Conservation (phyloP, 2,329 filamentous ascomycete genomes). For the Penicillium palitans region DNA sequence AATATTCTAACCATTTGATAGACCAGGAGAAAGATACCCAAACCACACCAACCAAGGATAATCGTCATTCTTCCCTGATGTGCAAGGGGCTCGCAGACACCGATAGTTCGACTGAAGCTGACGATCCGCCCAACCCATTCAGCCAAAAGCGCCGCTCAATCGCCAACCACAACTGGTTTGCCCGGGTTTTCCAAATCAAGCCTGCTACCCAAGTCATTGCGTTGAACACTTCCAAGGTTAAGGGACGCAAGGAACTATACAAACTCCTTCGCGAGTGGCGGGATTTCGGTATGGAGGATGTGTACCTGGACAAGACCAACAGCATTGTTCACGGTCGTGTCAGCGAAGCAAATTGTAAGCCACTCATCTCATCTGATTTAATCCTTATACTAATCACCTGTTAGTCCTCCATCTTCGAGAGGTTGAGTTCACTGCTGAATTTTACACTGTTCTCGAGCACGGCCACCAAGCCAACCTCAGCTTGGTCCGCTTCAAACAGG, state of each 20-base stretch:
- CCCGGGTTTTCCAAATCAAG: slow-evolving; percentile 84
- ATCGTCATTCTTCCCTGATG: slow-evolving; percentile 6
- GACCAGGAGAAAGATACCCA: slow-evolving; percentile 4
- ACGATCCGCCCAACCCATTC: slow-evolving; percentile 16
- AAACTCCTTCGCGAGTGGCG: slow-evolving; percentile 77
- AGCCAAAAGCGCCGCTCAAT: slow-evolving; percentile 17
- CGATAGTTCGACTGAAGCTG: slow-evolving; percentile 20
- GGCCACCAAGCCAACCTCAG: slow-evolving; percentile 73
- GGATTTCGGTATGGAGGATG: slow-evolving; percentile 74
- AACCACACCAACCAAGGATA: slow-evolving; percentile 8
- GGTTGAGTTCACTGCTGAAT: slow-evolving; percentile 81
- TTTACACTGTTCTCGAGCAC: slow-evolving; percentile 87
- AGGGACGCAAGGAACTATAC: slow-evolving; percentile 74
- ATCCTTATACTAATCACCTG: slow-evolving; percentile 21
- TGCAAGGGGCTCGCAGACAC: slow-evolving; percentile 19
- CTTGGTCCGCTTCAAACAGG: slow-evolving; percentile 83
- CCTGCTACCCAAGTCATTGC: slow-evolving; percentile 75
- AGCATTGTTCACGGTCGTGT: slow-evolving; percentile 80
- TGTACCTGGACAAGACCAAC: slow-evolving; percentile 74
- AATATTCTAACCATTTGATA: slow-evolving; percentile 3
- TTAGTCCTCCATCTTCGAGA: slow-evolving; percentile 78
- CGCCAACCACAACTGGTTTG: slow-evolving; percentile 75
- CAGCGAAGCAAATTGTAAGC: slow-evolving; percentile 74
- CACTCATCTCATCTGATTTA: not conserved
- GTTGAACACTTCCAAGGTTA: slow-evolving; percentile 69